Percentiles rank a stretch among this genome's conserved stretches.
phyloP scores from a whole-genome alignment of 768 basidiomycete species.

The Rhodotorula diobovata region DNA sequence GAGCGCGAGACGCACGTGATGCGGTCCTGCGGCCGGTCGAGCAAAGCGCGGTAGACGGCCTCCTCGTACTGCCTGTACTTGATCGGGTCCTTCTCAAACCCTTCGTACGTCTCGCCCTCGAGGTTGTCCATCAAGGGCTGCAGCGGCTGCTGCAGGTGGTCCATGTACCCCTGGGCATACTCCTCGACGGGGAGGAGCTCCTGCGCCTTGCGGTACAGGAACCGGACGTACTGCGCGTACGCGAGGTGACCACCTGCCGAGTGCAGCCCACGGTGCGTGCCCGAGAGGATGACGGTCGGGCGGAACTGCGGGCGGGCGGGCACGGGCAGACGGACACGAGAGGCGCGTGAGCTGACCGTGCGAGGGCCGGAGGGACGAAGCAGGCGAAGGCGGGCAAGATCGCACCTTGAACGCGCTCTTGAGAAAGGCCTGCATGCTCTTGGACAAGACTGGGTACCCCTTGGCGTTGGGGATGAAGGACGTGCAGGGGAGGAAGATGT shows the following conservation, averaged over 20 bases:
- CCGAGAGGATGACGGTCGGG: constrained; percentile 77
- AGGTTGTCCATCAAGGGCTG: constrained; percentile 97
- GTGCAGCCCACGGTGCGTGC: constrained; percentile 63
- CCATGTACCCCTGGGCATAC: constrained; percentile 88
- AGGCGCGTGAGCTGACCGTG: neutral
- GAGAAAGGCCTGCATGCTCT: constrained; percentile 85
- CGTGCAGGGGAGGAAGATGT: constrained; percentile 80
- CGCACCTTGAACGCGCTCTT: constrained; percentile 80
- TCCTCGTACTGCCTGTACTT: constrained; percentile 95
- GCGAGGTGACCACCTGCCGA: constrained; percentile 73
- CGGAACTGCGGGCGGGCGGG: constrained; percentile 67
- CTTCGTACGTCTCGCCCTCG: constrained; percentile 91
- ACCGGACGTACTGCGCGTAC: constrained; percentile 81
- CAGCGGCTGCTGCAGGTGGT: constrained; percentile 82
- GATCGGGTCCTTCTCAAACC: constrained; percentile 94
- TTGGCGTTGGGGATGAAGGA: constrained; percentile 93
- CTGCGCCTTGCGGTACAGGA: constrained; percentile 67
- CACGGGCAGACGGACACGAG: too few species aligned
- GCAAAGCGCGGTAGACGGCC: constrained; percentile 75
- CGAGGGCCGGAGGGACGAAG: neutral
- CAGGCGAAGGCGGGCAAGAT: constrained; percentile 11
- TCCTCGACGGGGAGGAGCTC: constrained; percentile 74
- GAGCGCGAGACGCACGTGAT: constrained; percentile 57
- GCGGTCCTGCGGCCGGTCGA: constrained; percentile 61
- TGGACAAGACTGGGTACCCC: constrained; percentile 93